Base-by-base conservation (phyloP, 2,329 filamentous ascomycete species). In the Aspergillus novoparasiticus region DNA sequence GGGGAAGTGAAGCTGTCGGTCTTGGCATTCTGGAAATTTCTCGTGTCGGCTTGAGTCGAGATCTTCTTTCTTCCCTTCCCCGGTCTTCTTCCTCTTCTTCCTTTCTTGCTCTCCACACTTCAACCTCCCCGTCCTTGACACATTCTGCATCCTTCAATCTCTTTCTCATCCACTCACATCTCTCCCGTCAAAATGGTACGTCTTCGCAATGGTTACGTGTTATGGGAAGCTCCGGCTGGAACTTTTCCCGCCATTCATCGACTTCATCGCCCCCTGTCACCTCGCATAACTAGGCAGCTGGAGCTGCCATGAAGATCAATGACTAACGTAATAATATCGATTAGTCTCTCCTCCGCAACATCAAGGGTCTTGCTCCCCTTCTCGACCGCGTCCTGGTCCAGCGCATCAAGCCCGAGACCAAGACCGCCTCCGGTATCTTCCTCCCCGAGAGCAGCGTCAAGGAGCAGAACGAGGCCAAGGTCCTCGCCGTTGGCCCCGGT, bases 311-410 rank as follows among this genome's bases (percentile, higher is more conserved):
- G 16, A 26, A 10, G 2, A 26, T 26, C 43, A 50, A 39, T 59
- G n/a, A 46, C 59, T 60, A 59, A 57, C 23, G 59, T 48, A 57
- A 61, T 61, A 36, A 64, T 32, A 57, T 23, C 39, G 11, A 19
- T 45, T 67, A 77, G 73, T 77, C 76, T 75, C 87, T 94, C 70
- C 88, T 98, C 84, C 95, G 94, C 82, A 96, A 91, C 80, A 94
- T 99, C 88, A 95, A 94, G 84, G 89, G 90, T 76, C 94, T 99
- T 75, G 91, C 90, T 64, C 95, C 95, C 68, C 94, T 99, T 72
- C 90, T 99, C 82, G 95, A 99, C 89, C 94, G 95, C 75, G 93
- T 99, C 73, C 90, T 99, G 69, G 93, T 99, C 72, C 95, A 99
- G 89, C 93, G 95, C 82, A 84, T 97, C 84, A 98, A 98, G 86